Evolutionary conservation across 768 basidiomycete species (phyloP), one percentile per base, ranked within the genome.

Genomic region (Lactifluus volemus): DNA sequence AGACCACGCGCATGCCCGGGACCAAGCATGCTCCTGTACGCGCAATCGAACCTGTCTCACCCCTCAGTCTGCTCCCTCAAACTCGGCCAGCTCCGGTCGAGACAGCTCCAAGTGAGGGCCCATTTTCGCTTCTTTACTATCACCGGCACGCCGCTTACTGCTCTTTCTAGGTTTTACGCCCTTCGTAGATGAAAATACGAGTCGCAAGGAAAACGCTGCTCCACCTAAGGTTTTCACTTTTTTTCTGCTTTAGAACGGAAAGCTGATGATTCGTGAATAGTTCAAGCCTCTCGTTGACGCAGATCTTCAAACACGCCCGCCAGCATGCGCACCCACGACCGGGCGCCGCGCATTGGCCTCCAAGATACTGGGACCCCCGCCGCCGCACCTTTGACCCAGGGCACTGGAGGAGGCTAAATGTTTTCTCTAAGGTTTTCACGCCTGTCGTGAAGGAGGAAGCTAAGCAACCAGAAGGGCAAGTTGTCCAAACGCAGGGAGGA

Each of bases 1-100:
- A 85, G 73, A 86, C 86, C 0, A 77, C 78, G 49, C 82, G 80
- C 53, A 59, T 69, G n/a, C 67, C 72, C 9, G 86, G 88, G 25
- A 87, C 84, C 66, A 89, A 88, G 68, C 82, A 89, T 68, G 86
- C 85, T 0, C 86, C 86, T 36, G 75, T 88, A 36, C 82, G 78
- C 70, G 85, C 81, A 68, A 74, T 91, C 21, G 85, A 87, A 48
- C 80, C 83, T 17, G 75, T 84, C 12, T 80, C 72, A 34, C 69
- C 71, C 3, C 59, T 69, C 38, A 47, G 68, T 25, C 49, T 67
- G 36, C 67, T 66, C 6, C 53, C 63, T 10, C 65, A 63, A 50
- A 47, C 64, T 8, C 63, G 67, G 7, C 38, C 59, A 10, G 29
- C 62, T 36, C 65, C 62, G 36, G 67, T 70, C 21, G 73, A 75